Percentiles rank a stretch among this genome's conserved stretches.
Evolutionary conservation across 2,329 filamentous ascomycete species (phyloP).

Genomic region (Verticillium isaacii): DNA sequence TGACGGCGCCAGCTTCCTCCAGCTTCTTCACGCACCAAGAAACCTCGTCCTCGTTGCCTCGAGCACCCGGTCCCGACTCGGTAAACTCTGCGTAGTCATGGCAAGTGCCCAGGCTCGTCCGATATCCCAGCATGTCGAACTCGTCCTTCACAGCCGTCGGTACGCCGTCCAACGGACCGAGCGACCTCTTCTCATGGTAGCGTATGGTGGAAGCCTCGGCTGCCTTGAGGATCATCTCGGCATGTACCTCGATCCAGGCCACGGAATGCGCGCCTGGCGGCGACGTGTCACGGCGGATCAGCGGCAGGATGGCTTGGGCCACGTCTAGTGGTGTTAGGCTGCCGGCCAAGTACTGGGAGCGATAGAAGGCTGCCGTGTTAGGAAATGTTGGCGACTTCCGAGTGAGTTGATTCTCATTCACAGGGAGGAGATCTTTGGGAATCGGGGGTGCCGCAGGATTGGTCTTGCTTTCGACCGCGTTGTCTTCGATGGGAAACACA

Average conservation of each 20-base stretch:
- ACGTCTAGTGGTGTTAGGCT: conserved; percentile 41
- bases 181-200: conserved; percentile 48
- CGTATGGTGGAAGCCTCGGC: conserved; percentile 39
- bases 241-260: conserved; percentile 39
- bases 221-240: conserved; percentile 33
- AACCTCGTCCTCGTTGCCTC: conserved; percentile 20
- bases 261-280: conserved; percentile 33
- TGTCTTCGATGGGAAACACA: conserved; percentile 27
- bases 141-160: conserved; percentile 75
- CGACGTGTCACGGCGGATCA: conserved; percentile 34
- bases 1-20: conserved; percentile 56
- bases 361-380: conserved; percentile 39
- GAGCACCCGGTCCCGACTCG: conserved; percentile 25
- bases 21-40: conserved; percentile 33
- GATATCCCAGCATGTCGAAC: conserved; percentile 70
- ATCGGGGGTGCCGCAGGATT: neutral
- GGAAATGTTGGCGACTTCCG: neutral
- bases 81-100: conserved; percentile 43
- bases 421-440: neutral
- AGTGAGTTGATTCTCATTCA: neutral
- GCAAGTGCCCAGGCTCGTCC: conserved; percentile 57
- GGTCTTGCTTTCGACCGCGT: neutral
- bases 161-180: conserved; percentile 66
- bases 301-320: conserved; percentile 36
- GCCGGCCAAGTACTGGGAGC: conserved; percentile 36